Evolutionary conservation across 345 rosid genomes (phyloP).

Genomic region (Camelina hispida): DNA sequence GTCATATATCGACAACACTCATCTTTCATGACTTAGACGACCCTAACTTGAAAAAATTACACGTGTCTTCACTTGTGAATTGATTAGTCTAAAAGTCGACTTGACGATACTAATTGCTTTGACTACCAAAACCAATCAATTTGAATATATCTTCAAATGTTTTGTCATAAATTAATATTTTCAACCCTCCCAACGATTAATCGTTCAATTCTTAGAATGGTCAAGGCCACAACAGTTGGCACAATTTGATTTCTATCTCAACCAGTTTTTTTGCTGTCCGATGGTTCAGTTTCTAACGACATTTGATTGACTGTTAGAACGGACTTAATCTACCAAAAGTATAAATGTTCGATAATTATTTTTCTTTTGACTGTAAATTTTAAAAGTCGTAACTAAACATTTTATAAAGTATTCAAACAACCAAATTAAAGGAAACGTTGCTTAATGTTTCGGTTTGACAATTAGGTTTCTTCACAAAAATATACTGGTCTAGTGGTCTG

Average conservation of each 20-base stretch:
- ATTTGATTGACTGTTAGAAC: conserved; percentile 25
- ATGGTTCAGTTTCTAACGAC: conserved; percentile 39
- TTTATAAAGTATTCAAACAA: neutral
- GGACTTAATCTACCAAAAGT: neutral
- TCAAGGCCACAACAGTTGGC: conserved; percentile 40
- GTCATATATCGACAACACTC: conserved; percentile 28
- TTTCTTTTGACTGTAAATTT: neutral
- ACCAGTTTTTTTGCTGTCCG: conserved; percentile 32
- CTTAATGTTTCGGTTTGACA: neutral
- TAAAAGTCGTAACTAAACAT: neutral
- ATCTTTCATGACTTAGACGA: conserved; percentile 35
- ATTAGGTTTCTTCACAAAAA: neutral
- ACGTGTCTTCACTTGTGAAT: conserved; percentile 34
- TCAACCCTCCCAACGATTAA: conserved; percentile 2
- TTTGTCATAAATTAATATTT: neutral
- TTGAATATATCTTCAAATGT: conserved; percentile 33
- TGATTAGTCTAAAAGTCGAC: conserved; percentile 28
- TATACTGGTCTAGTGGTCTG: neutral
- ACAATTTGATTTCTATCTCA: conserved; percentile 16
- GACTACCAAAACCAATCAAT: conserved; percentile 29
- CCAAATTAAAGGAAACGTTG: neutral
- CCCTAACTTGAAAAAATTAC: conserved; percentile 15
- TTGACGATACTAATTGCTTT: conserved; percentile 33
- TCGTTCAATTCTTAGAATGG: conserved; percentile 32
- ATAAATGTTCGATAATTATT: neutral